Percentiles rank a stretch among this genome's conserved stretches.
These are phyloP conservation scores for Petasospora fabianii DNA, from an alignment of 1,139 yeast genomes.

Conservation along the genomic window DNA sequence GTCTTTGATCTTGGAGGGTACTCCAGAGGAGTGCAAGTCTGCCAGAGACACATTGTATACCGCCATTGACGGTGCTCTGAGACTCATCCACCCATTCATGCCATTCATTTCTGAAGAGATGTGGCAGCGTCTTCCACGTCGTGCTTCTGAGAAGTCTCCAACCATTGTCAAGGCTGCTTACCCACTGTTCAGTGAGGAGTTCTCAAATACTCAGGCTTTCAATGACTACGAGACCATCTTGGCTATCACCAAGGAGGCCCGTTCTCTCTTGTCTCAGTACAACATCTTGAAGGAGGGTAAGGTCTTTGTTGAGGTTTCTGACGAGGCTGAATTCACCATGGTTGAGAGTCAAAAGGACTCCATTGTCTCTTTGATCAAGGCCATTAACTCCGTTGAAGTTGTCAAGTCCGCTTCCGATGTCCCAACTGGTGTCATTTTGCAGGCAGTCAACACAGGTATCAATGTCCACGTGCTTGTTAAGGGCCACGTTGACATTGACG, in stretches of 20 bases:
- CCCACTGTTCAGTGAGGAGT: conserved; percentile 63
- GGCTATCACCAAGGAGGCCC: conserved; percentile 85
- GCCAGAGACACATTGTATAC: conserved; percentile 95
- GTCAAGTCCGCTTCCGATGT: conserved; percentile 51
- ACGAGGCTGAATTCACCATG: conserved; percentile 45
- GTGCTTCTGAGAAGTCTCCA: conserved; percentile 62
- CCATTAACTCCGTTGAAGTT: conserved; percentile 69
- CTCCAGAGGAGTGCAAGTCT: conserved; percentile 74
- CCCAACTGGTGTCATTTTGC: conserved; percentile 89
- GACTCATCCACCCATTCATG: conserved; percentile 96
- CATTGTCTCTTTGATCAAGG: conserved; percentile 86
- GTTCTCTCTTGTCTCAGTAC: conserved; percentile 89
- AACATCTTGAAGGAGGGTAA: conserved; percentile 84
- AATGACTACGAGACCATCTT: conserved; percentile 78
- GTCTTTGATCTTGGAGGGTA: conserved; percentile 86
- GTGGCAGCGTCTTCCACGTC: conserved; percentile 97
- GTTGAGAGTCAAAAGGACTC: conserved; percentile 73
- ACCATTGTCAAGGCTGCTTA: conserved; percentile 79
- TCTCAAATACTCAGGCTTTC: conserved; percentile 60
- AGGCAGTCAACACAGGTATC: conserved; percentile 73
- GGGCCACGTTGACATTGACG: conserved; percentile 91
- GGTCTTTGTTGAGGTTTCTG: conserved; percentile 69
- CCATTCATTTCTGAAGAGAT: conserved; percentile 95
- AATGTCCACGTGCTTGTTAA: conserved; percentile 88
- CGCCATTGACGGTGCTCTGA: conserved; percentile 87